Base-by-base conservation (phyloP, 2,329 filamentous ascomycete genomes). In the Cladophialophora bantiana region DNA sequence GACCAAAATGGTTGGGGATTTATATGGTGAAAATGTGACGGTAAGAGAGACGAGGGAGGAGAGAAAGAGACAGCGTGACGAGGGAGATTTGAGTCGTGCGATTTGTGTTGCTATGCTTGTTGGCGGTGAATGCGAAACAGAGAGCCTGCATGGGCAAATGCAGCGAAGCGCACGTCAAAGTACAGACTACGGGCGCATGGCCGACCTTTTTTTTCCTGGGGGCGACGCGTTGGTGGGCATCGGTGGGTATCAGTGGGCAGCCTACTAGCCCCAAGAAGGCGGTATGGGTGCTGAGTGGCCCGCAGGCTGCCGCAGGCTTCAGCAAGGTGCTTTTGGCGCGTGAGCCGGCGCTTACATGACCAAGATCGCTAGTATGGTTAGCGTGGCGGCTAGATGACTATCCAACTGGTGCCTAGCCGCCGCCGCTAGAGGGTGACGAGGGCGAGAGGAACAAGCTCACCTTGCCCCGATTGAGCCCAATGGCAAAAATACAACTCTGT, bases 61-160 rank as follows among this genome's bases (percentile, higher is more conserved):
- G 20, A 34, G 20, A 45, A 48, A 35, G 40, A 34, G 54, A 56
- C n/a, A 20, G 18, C 36, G 18, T 62, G 52, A 15, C 34, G 55
- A 48, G 53, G 59, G 34, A 45, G 38, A 26, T 42, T 36, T 38
- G 38, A 52, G 38, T 50, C 34, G 42, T 59, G 42, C n/a, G 32
- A 26, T 18, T 32, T 42, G 18, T 40, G 45, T 15, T 55, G 59
- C 34, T 54, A 34, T 58, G 59, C 7, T 15, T 62, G 65, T 52
- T 68, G 68, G 66, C 65, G 68, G 65, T 70, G 63, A 66, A 55
- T 55, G n/a, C 52, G 9, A 50, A 32, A 40, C 10, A 59, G 36
- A 45, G 42, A 58, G 34, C 38, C 57, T 50, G 45, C 18, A 50
- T 50, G 45, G 48, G 9, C 32, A 34, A 48, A 65, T 62, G 45